Percentiles rank a stretch among this genome's conserved stretches.
Conservation (phyloP, 2,329 filamentous ascomycete species). For the Lanzia echinophila region DNA sequence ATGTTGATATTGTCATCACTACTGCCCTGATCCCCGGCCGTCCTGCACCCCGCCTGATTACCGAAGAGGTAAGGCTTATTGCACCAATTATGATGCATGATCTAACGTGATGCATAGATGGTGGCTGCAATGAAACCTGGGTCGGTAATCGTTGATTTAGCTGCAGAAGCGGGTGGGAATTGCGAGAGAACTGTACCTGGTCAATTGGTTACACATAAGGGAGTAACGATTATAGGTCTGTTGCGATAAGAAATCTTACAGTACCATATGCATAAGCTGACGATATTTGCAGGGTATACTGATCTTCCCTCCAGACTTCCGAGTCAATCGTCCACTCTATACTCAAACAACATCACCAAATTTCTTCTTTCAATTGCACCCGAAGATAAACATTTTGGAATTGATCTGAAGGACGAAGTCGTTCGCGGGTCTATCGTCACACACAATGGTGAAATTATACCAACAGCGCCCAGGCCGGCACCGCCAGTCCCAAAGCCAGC, state of each 20-base stretch:
- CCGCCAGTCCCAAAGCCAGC: slow-evolving; percentile 46
- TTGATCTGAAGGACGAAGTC: slow-evolving; percentile 79
- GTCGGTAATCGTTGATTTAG: slow-evolving; percentile 81
- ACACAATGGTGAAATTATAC: slow-evolving; percentile 67
- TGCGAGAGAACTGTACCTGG: slow-evolving; percentile 75
- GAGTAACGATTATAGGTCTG: slow-evolving; percentile 76
- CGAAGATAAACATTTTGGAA: slow-evolving; percentile 68
- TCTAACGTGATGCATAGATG: slow-evolving; percentile 38
- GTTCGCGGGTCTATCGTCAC: slow-evolving; percentile 81
- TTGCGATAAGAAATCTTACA: slow-evolving; percentile 2
- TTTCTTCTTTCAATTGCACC: slow-evolving; percentile 77
- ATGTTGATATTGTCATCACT: slow-evolving; percentile 89
- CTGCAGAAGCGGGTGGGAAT: slow-evolving; percentile 82
- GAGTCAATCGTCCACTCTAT: slow-evolving; percentile 82
- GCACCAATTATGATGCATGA: background rate
- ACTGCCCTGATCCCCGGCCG: slow-evolving; percentile 86
- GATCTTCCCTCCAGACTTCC: slow-evolving; percentile 81
- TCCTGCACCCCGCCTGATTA: slow-evolving; percentile 78
- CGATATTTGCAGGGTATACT: slow-evolving; percentile 56
- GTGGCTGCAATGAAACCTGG: slow-evolving; percentile 68
- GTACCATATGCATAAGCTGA: background rate
- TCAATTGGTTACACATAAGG: slow-evolving; percentile 63
- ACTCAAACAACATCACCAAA: slow-evolving; percentile 92
- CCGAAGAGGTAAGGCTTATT: slow-evolving; percentile 51
- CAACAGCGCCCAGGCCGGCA: slow-evolving; percentile 64